A percentile compares a stretch with the other conserved stretches of the same genome.
These are phyloP conservation scores for Wickerhamomyces tratensis DNA, from an alignment of 805 yeast genomes.

Conservation along the genomic window DNA sequence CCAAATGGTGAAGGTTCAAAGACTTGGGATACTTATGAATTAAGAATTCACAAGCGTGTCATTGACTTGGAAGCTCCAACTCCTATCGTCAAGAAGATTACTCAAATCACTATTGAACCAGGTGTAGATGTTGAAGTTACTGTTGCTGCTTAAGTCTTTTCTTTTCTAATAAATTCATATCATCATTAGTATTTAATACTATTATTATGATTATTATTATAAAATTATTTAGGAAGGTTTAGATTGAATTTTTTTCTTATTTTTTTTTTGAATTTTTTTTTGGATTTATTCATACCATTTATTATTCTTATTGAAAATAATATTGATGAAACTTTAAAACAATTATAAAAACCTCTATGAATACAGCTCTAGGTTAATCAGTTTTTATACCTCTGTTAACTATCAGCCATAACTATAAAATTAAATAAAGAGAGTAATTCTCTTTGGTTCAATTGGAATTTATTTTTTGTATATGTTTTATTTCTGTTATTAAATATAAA, in stretches of 20 bases:
- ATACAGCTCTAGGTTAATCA: conserved; percentile 19
- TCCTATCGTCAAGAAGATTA: conserved; percentile 84
- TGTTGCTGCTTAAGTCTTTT: conserved; percentile 59
- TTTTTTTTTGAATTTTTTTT: not conserved
- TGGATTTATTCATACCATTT: not conserved
- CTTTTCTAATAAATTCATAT: not conserved
- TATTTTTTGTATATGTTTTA: too few relatives aligned
- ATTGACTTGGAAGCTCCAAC: conserved; percentile 98
- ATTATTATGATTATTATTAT: not conserved
- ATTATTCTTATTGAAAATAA: not conserved
- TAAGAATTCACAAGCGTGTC: conserved; percentile 99
- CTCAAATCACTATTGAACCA: conserved; percentile 97
- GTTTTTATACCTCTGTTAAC: conserved; percentile 22
- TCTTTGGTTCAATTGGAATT: not conserved
- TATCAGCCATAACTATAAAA: conserved; percentile 13
- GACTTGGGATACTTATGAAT: conserved; percentile 99
- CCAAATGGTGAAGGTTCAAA: conserved; percentile 99
- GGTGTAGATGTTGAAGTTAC: conserved; percentile 98
- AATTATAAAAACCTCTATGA: not conserved
- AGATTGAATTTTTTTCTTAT: not conserved
- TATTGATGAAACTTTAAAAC: not conserved
- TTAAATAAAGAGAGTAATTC: not conserved
- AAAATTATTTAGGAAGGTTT: not conserved
- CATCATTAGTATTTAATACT: too few relatives aligned
- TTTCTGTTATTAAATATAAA: too few relatives aligned